Percentiles rank a stretch among this genome's conserved stretches.
Conservation (phyloP, 1,139 yeast species). For the Nakaseomyces nivariensis region DNA sequence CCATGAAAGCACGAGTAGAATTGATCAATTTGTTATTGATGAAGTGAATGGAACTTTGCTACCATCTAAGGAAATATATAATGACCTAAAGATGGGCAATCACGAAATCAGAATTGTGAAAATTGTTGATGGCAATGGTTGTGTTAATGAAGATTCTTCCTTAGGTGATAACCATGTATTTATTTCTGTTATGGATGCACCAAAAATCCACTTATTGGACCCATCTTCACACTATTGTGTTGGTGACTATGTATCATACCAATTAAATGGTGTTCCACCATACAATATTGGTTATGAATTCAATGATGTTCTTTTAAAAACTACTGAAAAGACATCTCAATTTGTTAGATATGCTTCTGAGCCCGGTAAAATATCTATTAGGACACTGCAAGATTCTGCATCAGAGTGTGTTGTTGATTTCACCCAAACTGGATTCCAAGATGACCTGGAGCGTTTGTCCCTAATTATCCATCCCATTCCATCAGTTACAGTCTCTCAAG, state of each 20-base stretch:
- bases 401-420: constrained; percentile 63
- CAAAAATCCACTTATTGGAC: constrained; percentile 44
- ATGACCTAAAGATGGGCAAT: constrained; percentile 40
- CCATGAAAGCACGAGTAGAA: constrained; percentile 44
- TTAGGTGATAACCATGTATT: constrained; percentile 29
- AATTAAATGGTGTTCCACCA: constrained; percentile 71
- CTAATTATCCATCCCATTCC: constrained; percentile 72
- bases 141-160: constrained; percentile 39
- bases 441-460: constrained; percentile 36
- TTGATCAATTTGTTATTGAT: constrained; percentile 32
- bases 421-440: constrained; percentile 32
- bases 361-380: constrained; percentile 65
- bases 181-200: constrained; percentile 65
- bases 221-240: constrained; percentile 60
- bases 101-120: constrained; percentile 50
- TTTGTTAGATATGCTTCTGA: constrained; percentile 69
- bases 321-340: constrained; percentile 45
- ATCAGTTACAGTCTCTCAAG: constrained; percentile 78
- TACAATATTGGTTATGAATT: constrained; percentile 66
- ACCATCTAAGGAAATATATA: constrained; percentile 33
- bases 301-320: constrained; percentile 50
- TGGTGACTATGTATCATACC: constrained; percentile 78
- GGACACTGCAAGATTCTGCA: constrained; percentile 65
- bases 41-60: constrained; percentile 30
- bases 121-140: constrained; percentile 63